These are phyloP conservation scores for Galerina sulciceps DNA, from an alignment of 768 basidiomycete species.

Conservation along the genomic window DNA sequence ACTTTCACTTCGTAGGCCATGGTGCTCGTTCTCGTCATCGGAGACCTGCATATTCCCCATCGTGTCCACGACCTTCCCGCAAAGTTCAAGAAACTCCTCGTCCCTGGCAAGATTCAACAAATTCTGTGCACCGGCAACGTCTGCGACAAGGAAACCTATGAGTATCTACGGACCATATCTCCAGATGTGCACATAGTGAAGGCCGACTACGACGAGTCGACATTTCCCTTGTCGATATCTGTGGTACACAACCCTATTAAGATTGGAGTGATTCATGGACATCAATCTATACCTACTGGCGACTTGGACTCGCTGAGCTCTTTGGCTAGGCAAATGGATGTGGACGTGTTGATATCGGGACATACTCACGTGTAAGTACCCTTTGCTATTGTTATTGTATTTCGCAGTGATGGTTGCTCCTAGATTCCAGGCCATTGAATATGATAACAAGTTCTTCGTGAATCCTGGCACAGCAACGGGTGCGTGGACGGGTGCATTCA, in stretches of 20 bases:
- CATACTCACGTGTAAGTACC: constrained; percentile 87
- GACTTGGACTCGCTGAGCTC: constrained; percentile 89
- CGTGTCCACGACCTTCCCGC: constrained; percentile 87
- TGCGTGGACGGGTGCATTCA: constrained; percentile 84
- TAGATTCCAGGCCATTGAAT: constrained; percentile 94
- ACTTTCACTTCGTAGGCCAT: constrained; percentile 38
- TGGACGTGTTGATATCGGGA: constrained; percentile 92
- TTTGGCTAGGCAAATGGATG: constrained; percentile 95
- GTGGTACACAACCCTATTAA: constrained; percentile 84
- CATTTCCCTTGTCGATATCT: constrained; percentile 80
- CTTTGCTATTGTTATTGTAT: neutral
- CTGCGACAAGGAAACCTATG: constrained; percentile 96
- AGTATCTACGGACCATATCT: constrained; percentile 93
- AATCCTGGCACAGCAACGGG: constrained; percentile 96
- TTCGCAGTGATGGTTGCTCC: neutral
- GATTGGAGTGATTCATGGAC: constrained; percentile 93
- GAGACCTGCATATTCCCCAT: constrained; percentile 96
- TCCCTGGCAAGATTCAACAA: constrained; percentile 97
- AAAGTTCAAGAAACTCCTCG: constrained; percentile 96
- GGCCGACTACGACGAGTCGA: constrained; percentile 93
- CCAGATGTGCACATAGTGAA: constrained; percentile 90
- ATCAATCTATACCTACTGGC: constrained; percentile 91
- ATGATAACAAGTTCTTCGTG: constrained; percentile 90
- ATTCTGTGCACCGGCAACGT: constrained; percentile 98
- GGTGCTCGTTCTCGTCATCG: constrained; percentile 95